phyloP scores from a whole-genome alignment of 768 basidiomycete species.

The Lactarius sp. region DNA sequence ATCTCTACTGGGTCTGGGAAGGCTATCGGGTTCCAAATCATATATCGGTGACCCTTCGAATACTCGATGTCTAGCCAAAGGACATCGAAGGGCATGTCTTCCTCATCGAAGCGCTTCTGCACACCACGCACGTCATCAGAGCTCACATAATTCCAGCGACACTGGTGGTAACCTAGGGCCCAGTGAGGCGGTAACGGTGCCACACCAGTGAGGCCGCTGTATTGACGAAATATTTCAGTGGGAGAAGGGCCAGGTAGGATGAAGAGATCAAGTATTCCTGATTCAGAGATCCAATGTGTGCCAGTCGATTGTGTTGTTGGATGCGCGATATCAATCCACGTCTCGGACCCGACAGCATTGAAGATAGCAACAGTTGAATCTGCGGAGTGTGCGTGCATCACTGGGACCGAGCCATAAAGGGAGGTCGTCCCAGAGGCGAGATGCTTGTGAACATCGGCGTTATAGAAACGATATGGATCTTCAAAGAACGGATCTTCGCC shows the following conservation, averaged over 20 bases:
- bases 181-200: conserved; percentile 87
- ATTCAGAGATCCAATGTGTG: conserved; percentile 98
- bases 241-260: conserved; percentile 89
- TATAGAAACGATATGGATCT: conserved; percentile 94
- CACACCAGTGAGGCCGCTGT: conserved; percentile 77
- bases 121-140: conserved; percentile 83
- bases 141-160: conserved; percentile 96
- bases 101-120: conserved; percentile 85
- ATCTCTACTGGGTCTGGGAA: conserved; percentile 96
- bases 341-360: conserved; percentile 83
- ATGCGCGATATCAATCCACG: conserved; percentile 89
- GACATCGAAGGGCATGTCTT: conserved; percentile 92
- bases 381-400: conserved; percentile 89
- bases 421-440: conserved; percentile 71
- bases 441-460: conserved; percentile 96
- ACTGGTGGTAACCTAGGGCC: conserved; percentile 94
- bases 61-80: conserved; percentile 99
- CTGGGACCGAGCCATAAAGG: conserved; percentile 86
- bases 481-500: conserved; percentile 71
- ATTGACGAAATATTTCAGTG: conserved; percentile 78
- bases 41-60: conserved; percentile 90
- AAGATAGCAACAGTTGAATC: conserved; percentile 89
- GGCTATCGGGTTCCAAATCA: conserved; percentile 89
- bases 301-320: conserved; percentile 60
- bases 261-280: conserved; percentile 92